Conservation (phyloP, 1,284 basidiomycete species). For the Ceratobasidium sp. region DNA sequence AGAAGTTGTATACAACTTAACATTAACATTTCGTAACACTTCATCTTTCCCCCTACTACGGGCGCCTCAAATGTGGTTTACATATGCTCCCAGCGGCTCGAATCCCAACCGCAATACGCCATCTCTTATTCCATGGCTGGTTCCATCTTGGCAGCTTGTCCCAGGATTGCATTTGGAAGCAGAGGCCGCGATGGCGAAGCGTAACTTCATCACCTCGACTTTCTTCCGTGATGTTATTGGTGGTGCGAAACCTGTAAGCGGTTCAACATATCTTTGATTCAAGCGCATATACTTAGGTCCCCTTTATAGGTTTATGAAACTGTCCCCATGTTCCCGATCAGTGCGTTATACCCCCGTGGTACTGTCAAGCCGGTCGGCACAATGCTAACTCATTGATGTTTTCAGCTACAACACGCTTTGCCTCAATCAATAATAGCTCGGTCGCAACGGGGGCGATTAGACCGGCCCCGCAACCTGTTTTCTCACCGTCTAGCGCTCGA, state of each 20-base stretch:
- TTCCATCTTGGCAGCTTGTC: slow-evolving; percentile 25
- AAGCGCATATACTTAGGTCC: slow-evolving; percentile 4
- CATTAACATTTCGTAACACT: not conserved
- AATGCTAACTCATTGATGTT: not conserved
- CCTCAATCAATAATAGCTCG: slow-evolving; percentile 20
- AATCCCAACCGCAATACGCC: not conserved
- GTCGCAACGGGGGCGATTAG: slow-evolving; percentile 11
- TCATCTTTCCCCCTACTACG: not conserved
- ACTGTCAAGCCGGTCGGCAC: not conserved
- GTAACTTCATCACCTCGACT: slow-evolving; percentile 18
- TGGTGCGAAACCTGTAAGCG: slow-evolving; percentile 27
- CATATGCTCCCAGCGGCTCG: not conserved
- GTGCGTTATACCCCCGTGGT: not conserved
- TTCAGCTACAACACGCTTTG: slow-evolving; percentile 1
- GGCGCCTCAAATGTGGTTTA: slow-evolving; percentile 20
- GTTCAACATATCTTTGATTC: too few species aligned
- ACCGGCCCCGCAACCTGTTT: slow-evolving; percentile 1
- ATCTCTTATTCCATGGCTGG: slow-evolving; percentile 14
- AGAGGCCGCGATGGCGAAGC: slow-evolving; percentile 10
- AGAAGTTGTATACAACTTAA: slow-evolving; percentile 20
- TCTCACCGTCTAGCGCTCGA: slow-evolving; percentile 1
- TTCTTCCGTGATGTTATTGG: slow-evolving; percentile 11
- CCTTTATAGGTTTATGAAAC: slow-evolving; percentile 13
- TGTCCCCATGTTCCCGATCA: slow-evolving; percentile 13
- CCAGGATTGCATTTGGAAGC: slow-evolving; percentile 32